Conservation (phyloP, 2,329 filamentous ascomycete species). For the Botrytis cinerea region DNA sequence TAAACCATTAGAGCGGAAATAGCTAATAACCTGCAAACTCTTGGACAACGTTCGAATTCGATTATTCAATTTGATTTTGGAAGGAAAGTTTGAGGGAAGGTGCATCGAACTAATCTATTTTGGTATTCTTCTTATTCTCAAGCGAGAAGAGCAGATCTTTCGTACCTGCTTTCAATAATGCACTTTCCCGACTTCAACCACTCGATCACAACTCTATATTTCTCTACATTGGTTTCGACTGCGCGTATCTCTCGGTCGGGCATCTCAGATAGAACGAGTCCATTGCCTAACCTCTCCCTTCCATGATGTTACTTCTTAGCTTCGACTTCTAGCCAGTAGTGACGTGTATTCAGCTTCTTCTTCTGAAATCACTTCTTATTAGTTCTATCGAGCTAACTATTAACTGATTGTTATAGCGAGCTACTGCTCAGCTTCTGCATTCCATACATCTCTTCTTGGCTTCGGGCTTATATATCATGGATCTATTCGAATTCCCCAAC, state of each 20-base stretch:
- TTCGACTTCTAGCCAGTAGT: background rate
- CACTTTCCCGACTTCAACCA: background rate
- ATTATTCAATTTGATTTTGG: background rate
- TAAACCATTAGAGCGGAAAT: background rate
- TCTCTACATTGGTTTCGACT: background rate
- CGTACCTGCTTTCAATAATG: background rate
- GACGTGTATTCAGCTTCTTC: background rate
- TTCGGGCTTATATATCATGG: background rate
- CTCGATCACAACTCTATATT: background rate
- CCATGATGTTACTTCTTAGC: background rate
- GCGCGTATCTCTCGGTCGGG: no score
- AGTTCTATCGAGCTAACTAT: fast-evolving
- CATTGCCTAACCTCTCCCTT: background rate
- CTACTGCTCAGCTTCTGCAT: background rate
- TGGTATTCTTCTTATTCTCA: background rate
- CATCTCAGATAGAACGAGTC: background rate
- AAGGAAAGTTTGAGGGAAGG: background rate
- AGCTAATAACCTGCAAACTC: background rate
- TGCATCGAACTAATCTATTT: background rate
- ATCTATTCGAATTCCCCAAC: background rate
- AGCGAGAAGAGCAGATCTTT: background rate
- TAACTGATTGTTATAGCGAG: background rate
- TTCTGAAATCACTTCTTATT: background rate
- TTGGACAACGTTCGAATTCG: background rate
- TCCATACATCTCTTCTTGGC: background rate